Conservation (phyloP, 208 protist species). For the Strigomonas culicis region DNA sequence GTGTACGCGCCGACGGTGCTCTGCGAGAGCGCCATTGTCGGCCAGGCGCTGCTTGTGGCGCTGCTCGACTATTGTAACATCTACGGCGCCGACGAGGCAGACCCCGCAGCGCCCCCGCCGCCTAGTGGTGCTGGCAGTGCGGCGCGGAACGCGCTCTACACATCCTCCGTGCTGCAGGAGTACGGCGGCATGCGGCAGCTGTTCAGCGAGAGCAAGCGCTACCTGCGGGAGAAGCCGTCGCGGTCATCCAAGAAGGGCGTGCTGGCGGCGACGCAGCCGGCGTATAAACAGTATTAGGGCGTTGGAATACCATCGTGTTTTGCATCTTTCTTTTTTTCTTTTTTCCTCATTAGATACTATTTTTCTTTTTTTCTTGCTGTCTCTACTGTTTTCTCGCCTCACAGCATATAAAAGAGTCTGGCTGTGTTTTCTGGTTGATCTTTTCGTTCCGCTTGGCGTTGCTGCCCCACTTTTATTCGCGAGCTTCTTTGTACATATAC, state of each 20-base stretch:
- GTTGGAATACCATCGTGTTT: not conserved
- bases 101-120: no score
- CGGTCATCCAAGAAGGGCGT: not conserved
- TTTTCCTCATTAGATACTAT: not conserved
- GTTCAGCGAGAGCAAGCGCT: slow-evolving; percentile 62
- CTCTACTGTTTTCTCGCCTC: not conserved
- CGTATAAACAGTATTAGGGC: slow-evolving; percentile 40
- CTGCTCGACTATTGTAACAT: slow-evolving; percentile 80
- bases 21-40: slow-evolving; percentile 61
- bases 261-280: slow-evolving; percentile 18
- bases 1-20: slow-evolving; percentile 44
- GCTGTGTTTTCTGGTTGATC: no score
- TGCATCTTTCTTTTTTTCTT: slow-evolving; percentile 4
- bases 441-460: no score
- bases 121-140: not conserved
- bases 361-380: slow-evolving; percentile 1
- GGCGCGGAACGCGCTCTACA: no score
- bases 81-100: slow-evolving; percentile 17
- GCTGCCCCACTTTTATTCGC: not conserved
- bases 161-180: slow-evolving; percentile 22
- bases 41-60: slow-evolving; percentile 58
- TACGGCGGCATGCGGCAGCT: slow-evolving; percentile 65
- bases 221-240: slow-evolving; percentile 16
- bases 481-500: not conserved
- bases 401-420: slow-evolving; percentile 5